Conservation (phyloP, 1,284 basidiomycete species). For the Cutaneotrichosporon sp. region DNA sequence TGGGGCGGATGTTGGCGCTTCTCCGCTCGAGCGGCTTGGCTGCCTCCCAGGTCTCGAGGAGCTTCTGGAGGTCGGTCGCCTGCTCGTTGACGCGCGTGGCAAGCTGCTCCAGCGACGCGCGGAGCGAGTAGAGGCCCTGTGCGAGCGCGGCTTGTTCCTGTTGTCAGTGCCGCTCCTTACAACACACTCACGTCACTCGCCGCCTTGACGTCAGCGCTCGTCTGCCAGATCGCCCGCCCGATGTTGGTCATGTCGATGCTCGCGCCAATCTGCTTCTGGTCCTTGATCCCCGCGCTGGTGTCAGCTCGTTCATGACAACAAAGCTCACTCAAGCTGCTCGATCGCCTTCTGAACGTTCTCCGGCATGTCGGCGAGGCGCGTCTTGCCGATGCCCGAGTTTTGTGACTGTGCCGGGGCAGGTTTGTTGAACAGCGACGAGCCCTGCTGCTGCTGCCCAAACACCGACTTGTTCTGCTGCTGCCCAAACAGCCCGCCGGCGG, state of each 20-base stretch:
- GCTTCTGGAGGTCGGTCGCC: constrained; percentile 36
- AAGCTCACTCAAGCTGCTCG: constrained; percentile 47
- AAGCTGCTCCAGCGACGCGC: constrained; percentile 33
- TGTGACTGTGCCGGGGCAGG: constrained; percentile 4
- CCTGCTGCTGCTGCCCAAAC: constrained; percentile 10
- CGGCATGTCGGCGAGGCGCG: constrained; percentile 47
- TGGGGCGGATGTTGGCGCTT: constrained; percentile 32
- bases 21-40: constrained; percentile 41
- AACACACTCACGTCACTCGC: constrained; percentile 37
- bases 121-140: constrained; percentile 37
- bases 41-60: constrained; percentile 48
- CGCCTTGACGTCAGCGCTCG: constrained; percentile 39
- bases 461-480: background rate
- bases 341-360: constrained; percentile 42
- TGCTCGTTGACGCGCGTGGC: constrained; percentile 33
- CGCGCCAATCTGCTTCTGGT: constrained; percentile 38
- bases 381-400: constrained; percentile 35
- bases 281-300: constrained; percentile 36
- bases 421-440: constrained; percentile 5
- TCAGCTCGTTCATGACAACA: constrained; percentile 5
- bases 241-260: constrained; percentile 36
- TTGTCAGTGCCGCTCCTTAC: background rate
- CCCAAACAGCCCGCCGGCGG: constrained; percentile 10
- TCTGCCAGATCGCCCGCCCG: constrained; percentile 48
- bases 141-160: constrained; percentile 43